Base-by-base conservation (phyloP, 2,329 filamentous ascomycete species). In the Trichoderma atrobrunneum region DNA sequence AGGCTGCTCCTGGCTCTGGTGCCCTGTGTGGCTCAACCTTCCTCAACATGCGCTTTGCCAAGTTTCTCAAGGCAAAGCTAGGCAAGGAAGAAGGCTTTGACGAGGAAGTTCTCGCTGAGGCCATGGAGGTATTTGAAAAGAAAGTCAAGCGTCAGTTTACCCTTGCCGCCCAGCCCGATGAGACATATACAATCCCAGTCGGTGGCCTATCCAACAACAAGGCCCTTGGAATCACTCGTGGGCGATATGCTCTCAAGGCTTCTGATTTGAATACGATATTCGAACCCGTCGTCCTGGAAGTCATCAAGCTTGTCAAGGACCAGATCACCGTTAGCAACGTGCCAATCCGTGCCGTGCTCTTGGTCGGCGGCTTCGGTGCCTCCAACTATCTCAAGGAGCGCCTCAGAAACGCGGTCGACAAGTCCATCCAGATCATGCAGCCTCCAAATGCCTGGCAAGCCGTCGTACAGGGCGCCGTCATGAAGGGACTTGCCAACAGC, bases 381-480 rank as follows among this genome's bases (percentile, higher is more conserved):
- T 84, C 81, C n/a, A 80, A 79, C 61, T 85, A 85, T 73, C 79
- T 86, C 34, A 82, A 82, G 73, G 78, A 84, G 73, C 77, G 82
- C 16, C 76, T 87, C 10, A 77, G 79, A 63, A 75, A 78, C 66
- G 74, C 80, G 0, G 76, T 85, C 21, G 78, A 78, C 36, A 73
- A 74, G 24, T 76, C 76, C 0, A 79, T 85, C 21, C 77, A 82
- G 70, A 81, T 87, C 64, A 76, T 87, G 73, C 84, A 85, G 72
- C 84, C 85, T 0, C 79, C 81, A 5, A 82, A 84, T 65, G 81
- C 84, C 18, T 87, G 85, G 85, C 80, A 82, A 14, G 82, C 85
- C 2, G 83, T 87, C 8, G 84, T 85, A 0, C 81, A 82, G 39
- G 85, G 86, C 21, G 85, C 86, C 18, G 84, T 87, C 26, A 83